phyloP scores from a whole-genome alignment of 1,284 basidiomycete genomes.

The Heterobasidion irregulare region DNA sequence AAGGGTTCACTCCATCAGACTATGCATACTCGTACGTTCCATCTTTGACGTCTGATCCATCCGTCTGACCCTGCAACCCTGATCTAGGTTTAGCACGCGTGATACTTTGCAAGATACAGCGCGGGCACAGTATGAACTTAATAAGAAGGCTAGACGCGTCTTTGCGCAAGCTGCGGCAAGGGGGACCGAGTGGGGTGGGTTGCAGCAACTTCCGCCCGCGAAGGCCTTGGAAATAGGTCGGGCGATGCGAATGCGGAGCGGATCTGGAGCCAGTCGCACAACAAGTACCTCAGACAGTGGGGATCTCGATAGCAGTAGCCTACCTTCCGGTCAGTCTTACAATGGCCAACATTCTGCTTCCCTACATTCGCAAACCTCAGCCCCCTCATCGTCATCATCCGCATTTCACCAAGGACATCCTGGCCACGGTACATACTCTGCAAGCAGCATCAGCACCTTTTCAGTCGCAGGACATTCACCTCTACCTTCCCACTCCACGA shows the following conservation, averaged over 20 bases:
- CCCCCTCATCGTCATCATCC: background rate
- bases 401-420: constrained; percentile 16
- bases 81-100: constrained; percentile 49
- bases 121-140: constrained; percentile 64
- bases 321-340: constrained; percentile 17
- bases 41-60: constrained; percentile 8
- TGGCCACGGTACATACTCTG: constrained; percentile 17
- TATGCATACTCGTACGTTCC: constrained; percentile 81
- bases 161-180: constrained; percentile 61
- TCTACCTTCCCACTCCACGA: constrained; percentile 25
- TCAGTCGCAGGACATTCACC: constrained; percentile 34
- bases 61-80: constrained; percentile 2
- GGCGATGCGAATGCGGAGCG: constrained; percentile 59
- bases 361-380: background rate
- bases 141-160: constrained; percentile 64
- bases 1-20: constrained; percentile 87
- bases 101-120: constrained; percentile 74
- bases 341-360: constrained; percentile 20
- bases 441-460: constrained; percentile 38
- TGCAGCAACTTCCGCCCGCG: constrained; percentile 11
- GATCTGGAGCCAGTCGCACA: constrained; percentile 72
- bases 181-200: constrained; percentile 48
- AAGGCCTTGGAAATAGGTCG: constrained; percentile 14
- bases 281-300: constrained; percentile 62
- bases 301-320: constrained; percentile 41